A percentile compares a stretch with the other conserved stretches of the same genome.
These are phyloP conservation scores for Gossypium raimondii DNA, from an alignment of 345 rosid species.

Conservation along the genomic window DNA sequence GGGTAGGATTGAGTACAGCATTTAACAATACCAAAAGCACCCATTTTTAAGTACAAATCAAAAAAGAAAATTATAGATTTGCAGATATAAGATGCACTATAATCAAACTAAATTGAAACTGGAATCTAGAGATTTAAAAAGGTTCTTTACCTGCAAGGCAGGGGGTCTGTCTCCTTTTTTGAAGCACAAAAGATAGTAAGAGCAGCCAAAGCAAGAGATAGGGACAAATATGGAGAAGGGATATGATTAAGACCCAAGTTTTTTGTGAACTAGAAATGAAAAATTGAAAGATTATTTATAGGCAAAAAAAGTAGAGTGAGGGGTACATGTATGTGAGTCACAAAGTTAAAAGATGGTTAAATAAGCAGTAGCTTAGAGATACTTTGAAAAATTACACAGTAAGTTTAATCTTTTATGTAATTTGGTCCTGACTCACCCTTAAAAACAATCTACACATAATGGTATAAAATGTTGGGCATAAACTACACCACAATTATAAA, in stretches of 20 bases:
- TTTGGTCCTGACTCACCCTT: too few species aligned
- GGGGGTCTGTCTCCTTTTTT: background rate
- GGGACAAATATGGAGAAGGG: background rate
- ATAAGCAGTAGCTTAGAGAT: background rate
- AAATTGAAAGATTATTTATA: slow-evolving; percentile 19
- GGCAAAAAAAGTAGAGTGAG: background rate
- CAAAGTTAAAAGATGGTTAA: background rate
- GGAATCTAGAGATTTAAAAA: background rate
- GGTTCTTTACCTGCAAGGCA: background rate
- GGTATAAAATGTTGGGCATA: too few species aligned
- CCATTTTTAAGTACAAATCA: background rate
- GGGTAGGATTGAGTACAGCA: background rate
- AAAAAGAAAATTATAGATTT: background rate
- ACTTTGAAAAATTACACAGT: too few species aligned
- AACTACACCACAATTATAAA: too few species aligned
- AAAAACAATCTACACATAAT: too few species aligned
- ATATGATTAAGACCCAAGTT: background rate
- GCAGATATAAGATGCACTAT: background rate
- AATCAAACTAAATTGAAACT: background rate
- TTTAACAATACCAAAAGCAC: background rate
- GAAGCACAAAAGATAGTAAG: background rate
- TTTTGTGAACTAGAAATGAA: background rate
- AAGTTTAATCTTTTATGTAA: too few species aligned
- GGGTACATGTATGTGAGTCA: slow-evolving; percentile 6
- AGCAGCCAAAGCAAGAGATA: background rate